Conservation (phyloP, 176 grass and related monocot genomes). For the Rhynchospora pubera region DNA sequence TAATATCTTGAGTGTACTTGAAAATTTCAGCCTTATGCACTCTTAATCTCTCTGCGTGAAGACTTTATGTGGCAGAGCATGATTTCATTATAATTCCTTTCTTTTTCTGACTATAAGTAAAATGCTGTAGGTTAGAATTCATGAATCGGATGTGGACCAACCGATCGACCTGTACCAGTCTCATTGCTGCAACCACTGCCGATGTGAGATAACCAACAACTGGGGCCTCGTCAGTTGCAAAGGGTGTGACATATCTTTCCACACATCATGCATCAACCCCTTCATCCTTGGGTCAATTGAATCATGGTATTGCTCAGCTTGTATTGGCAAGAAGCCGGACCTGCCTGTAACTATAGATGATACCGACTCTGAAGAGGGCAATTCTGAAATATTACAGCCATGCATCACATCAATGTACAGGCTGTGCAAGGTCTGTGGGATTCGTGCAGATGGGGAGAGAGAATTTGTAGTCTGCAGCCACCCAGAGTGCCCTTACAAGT, state of each 20-base stretch:
- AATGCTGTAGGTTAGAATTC: conserved; percentile 14
- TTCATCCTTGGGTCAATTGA: conserved; percentile 31
- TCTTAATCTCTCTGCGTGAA: neutral
- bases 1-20: neutral
- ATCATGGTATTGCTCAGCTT: conserved; percentile 60
- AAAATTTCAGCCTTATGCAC: neutral
- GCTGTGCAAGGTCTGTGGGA: conserved; percentile 79
- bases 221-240: conserved; percentile 43
- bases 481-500: conserved; percentile 67
- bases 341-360: neutral
- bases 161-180: conserved; percentile 27
- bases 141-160: conserved; percentile 5
- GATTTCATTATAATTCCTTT: neutral
- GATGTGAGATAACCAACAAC: conserved; percentile 32
- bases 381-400: conserved; percentile 4
- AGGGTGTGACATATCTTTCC: conserved; percentile 46
- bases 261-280: conserved; percentile 51
- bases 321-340: conserved; percentile 1
- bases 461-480: conserved; percentile 70
- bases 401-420: conserved; percentile 23
- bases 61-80: neutral
- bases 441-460: conserved; percentile 49
- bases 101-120: neutral
- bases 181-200: conserved; percentile 41
- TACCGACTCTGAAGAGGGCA: neutral